Percentiles rank a stretch among this genome's conserved stretches.
These are phyloP conservation scores for Styphnolobium japonicum DNA, from an alignment of 306 rosid genomes.

Conservation along the genomic window DNA sequence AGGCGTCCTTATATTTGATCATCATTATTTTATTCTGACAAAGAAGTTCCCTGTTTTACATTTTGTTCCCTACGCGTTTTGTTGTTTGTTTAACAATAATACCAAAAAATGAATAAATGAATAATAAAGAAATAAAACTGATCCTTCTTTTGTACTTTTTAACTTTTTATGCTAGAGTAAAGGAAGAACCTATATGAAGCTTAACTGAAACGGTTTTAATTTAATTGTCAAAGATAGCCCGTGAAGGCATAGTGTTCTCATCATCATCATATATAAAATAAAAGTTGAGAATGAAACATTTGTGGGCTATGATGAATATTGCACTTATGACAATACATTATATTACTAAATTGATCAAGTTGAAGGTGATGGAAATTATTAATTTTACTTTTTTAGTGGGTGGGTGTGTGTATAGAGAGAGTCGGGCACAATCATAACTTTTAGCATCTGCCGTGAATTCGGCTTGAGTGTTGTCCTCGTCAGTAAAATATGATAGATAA, in stretches of 20 bases:
- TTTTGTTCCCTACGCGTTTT: neutral
- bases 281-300: neutral
- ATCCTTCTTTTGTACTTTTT: too few species aligned
- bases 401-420: too few species aligned
- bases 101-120: neutral
- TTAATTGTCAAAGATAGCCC: constrained; percentile 1
- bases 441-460: too few species aligned
- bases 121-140: neutral
- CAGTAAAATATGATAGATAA: too few species aligned
- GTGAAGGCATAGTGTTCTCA: neutral
- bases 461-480: too few species aligned
- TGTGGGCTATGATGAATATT: neutral
- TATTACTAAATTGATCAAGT: neutral
- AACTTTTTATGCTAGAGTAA: too few species aligned
- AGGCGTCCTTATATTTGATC: neutral
- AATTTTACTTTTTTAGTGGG: too few species aligned
- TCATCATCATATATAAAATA: neutral
- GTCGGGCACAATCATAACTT: too few species aligned
- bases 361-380: too few species aligned
- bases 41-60: neutral
- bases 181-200: neutral
- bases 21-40: neutral
- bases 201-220: neutral
- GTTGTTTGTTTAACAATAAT: constrained; percentile 4
- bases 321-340: neutral